Conservation (phyloP, 768 basidiomycete species). For the Boletus tomentosulus region DNA sequence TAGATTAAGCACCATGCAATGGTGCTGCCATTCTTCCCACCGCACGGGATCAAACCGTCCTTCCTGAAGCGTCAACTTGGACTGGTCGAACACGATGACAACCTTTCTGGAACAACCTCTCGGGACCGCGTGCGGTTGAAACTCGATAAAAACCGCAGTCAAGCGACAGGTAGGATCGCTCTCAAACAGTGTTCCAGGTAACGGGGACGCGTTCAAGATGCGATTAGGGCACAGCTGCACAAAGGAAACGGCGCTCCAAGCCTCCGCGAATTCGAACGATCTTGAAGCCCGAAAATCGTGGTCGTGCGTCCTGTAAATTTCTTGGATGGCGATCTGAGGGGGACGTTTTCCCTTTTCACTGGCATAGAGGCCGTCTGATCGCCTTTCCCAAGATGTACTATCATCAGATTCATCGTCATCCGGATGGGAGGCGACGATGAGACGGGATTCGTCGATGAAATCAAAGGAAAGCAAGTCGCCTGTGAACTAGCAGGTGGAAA, state of each 20-base stretch:
- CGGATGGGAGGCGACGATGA: constrained; percentile 27
- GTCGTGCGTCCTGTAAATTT: constrained; percentile 14
- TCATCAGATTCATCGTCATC: constrained; percentile 33
- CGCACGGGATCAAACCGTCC: constrained; percentile 44
- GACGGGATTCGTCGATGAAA: constrained; percentile 23
- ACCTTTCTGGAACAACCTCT: constrained; percentile 37
- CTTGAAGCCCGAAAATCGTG: constrained; percentile 11
- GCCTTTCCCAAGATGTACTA: constrained; percentile 26
- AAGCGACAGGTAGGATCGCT: constrained; percentile 50
- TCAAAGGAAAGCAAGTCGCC: constrained; percentile 32
- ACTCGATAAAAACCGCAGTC: constrained; percentile 40
- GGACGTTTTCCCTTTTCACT: constrained; percentile 30
- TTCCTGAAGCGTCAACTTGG: constrained; percentile 42
- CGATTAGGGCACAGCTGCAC: constrained; percentile 49
- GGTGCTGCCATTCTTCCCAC: constrained; percentile 53
- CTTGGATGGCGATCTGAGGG: constrained; percentile 25
- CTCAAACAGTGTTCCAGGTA: constrained; percentile 51
- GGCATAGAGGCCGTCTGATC: constrained; percentile 29
- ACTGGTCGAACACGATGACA: constrained; percentile 51
- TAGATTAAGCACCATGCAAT: constrained; percentile 31
- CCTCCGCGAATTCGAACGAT: constrained; percentile 51
- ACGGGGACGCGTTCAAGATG: constrained; percentile 35
- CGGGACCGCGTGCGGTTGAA: constrained; percentile 36
- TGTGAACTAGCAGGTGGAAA: constrained; percentile 16
- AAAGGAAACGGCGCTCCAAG: constrained; percentile 42